Evolutionary conservation across 2,329 filamentous ascomycete species (phyloP).

Genomic region (Pseudogymnoascus verrucosus): DNA sequence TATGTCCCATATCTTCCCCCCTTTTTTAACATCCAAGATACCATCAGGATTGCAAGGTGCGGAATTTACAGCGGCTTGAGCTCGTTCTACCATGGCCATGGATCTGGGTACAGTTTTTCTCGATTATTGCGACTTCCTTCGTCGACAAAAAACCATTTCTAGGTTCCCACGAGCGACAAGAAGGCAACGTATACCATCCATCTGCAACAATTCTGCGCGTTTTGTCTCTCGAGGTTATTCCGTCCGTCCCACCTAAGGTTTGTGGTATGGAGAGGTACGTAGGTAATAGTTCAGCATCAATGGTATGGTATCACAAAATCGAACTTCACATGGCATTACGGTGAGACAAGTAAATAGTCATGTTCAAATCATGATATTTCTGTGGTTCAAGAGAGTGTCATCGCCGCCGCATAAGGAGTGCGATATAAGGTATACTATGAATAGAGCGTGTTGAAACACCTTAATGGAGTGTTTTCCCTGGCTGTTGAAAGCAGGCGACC

Average conservation of each 20-base stretch:
- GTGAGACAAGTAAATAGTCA: neutral
- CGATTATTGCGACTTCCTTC: neutral
- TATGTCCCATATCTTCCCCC: neutral
- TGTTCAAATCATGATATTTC: neutral
- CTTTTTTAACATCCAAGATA: neutral
- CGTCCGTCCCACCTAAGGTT: neutral
- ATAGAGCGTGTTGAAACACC: neutral
- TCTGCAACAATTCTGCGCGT: neutral
- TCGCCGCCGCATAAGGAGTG: neutral
- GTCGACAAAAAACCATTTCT: neutral
- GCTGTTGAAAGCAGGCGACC: neutral
- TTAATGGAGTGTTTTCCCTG: neutral
- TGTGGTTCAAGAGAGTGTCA: neutral
- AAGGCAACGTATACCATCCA: neutral
- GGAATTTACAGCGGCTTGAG: neutral
- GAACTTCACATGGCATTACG: neutral
- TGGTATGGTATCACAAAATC: too few species aligned
- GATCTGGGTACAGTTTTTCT: neutral
- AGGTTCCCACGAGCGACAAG: neutral
- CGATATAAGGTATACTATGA: neutral
- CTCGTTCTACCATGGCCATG: neutral
- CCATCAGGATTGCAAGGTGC: neutral
- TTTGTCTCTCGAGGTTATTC: neutral
- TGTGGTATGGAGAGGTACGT: neutral
- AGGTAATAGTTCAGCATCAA: neutral